phyloP scores from a whole-genome alignment of 139 green algal species.

The Closterium sp. region DNA sequence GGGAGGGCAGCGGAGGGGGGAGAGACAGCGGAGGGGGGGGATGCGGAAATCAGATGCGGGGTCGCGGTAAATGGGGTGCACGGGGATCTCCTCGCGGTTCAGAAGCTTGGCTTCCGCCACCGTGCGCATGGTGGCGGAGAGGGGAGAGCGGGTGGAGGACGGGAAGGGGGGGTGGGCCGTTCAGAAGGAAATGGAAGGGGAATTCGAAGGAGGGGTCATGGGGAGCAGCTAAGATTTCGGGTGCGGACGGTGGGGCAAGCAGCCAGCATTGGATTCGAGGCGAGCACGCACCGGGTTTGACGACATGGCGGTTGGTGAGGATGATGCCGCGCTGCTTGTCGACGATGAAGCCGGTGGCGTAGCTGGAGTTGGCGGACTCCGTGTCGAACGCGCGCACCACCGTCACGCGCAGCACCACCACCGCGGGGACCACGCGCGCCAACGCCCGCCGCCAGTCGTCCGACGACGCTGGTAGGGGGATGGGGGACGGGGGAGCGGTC shows the following conservation, averaged over 20 bases:
- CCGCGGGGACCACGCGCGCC: slow-evolving; percentile 26
- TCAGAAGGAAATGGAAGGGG: neutral
- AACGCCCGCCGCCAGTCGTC: slow-evolving; percentile 25
- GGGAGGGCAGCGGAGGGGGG: neutral
- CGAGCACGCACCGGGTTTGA: slow-evolving; percentile 62
- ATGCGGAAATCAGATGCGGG: slow-evolving; percentile 68
- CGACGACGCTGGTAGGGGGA: neutral
- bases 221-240: neutral
- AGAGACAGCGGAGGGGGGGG: neutral
- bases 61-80: slow-evolving; percentile 54
- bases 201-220: neutral
- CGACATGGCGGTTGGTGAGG: slow-evolving; percentile 88
- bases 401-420: slow-evolving; percentile 58
- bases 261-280: neutral
- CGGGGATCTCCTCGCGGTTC: slow-evolving; percentile 77
- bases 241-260: neutral
- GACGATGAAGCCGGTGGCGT: slow-evolving; percentile 87
- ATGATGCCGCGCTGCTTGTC: slow-evolving; percentile 79
- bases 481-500: neutral
- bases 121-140: too few relatives aligned
- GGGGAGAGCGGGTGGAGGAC: slow-evolving; percentile 11
- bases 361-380: slow-evolving; percentile 68
- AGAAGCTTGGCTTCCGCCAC: slow-evolving; percentile 87
- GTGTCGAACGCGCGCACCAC: slow-evolving; percentile 77
- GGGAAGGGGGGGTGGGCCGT: neutral